Evolutionary conservation across 371 early-diverging fungal species (phyloP).

Genomic region (Apophysomyces sp.): DNA sequence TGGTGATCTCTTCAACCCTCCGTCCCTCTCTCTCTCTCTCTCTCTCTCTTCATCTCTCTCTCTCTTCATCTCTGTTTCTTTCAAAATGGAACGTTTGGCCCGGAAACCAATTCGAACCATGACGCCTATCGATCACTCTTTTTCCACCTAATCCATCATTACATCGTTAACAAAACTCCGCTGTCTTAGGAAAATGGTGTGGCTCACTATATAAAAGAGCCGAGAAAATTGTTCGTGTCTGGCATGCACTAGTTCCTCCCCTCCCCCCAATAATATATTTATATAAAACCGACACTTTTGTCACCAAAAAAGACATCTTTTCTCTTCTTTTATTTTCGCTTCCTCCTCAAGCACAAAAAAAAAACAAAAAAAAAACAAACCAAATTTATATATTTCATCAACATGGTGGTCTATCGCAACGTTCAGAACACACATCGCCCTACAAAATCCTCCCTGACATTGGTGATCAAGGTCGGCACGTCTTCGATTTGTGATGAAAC

Average conservation of each 20-base stretch:
- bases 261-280: background rate
- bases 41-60: no score
- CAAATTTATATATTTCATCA: background rate
- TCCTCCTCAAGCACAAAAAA: no score
- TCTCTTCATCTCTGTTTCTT: no score
- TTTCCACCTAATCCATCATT: background rate
- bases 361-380: background rate
- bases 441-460: constrained; percentile 56
- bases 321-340: background rate
- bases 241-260: background rate
- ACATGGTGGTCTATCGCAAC: constrained; percentile 44
- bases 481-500: constrained; percentile 91
- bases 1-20: no score
- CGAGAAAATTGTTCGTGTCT: background rate
- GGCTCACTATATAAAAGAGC: background rate
- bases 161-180: background rate
- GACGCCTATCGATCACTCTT: no score
- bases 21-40: no score
- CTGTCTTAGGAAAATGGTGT: background rate
- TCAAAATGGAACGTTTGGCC: no score
- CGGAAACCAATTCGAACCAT: no score
- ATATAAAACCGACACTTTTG: no score
- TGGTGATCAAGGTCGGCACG: constrained; percentile 92
- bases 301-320: no score
- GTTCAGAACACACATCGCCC: constrained; percentile 42